Percentiles rank a stretch among this genome's conserved stretches.
Evolutionary conservation across 345 rosid species (phyloP).

Genomic region (Pelargonium nanum): DNA sequence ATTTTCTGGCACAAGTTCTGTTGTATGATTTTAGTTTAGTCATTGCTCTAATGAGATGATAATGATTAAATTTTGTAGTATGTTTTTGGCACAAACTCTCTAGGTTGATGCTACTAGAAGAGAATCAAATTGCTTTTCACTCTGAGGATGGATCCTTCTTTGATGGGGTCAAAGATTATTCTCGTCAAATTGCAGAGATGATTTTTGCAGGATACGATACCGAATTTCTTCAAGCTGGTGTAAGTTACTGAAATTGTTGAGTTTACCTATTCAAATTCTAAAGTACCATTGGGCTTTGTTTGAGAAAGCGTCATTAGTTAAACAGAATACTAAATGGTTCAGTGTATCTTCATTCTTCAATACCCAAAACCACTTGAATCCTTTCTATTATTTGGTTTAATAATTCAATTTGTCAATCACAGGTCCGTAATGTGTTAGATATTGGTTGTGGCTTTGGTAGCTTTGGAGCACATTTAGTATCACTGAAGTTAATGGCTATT

Average conservation of each 20-base stretch:
- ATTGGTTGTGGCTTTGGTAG: conserved; percentile 98
- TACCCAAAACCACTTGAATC: too few species aligned
- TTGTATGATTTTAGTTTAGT: not conserved
- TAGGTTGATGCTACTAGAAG: conserved; percentile 94
- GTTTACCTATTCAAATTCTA: not conserved
- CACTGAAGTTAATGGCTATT: conserved; percentile 68
- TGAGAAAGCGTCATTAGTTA: too few species aligned
- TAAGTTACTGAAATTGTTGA: conserved; percentile 26
- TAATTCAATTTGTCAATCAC: conserved; percentile 7
- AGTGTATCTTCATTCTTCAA: too few species aligned
- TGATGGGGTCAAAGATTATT: conserved; percentile 92
- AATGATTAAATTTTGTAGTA: not conserved
- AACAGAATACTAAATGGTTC: not conserved
- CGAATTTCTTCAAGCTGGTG: conserved; percentile 88
- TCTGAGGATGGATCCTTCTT: conserved; percentile 76
- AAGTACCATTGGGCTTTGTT: not conserved
- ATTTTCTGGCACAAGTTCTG: too few species aligned
- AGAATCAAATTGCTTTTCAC: conserved; percentile 95
- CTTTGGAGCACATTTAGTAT: conserved; percentile 88
- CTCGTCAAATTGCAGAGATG: conserved; percentile 96
- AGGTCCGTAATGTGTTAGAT: conserved; percentile 76
- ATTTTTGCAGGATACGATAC: conserved; percentile 84
- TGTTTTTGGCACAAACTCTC: not conserved
- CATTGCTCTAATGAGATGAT: not conserved
- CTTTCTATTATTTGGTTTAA: not conserved